phyloP scores from a whole-genome alignment of 2,329 filamentous ascomycete species.

The Passalora sequoiae region DNA sequence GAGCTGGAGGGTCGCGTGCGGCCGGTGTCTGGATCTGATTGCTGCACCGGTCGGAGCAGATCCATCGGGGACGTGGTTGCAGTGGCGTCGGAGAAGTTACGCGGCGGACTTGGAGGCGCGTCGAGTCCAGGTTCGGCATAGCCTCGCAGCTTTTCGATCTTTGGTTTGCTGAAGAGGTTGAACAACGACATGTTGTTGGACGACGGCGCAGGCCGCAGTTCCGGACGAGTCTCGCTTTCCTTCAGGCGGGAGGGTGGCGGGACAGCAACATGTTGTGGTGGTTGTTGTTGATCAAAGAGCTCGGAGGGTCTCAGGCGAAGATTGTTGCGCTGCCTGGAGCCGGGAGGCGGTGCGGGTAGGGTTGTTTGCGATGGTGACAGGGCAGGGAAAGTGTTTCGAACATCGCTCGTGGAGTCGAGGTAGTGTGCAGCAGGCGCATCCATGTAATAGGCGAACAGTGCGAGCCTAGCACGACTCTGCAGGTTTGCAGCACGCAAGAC shows the following conservation, averaged over 20 bases:
- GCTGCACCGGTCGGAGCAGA: conserved; percentile 9
- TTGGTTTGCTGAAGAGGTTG: conserved; percentile 47
- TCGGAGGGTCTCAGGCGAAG: conserved; percentile 18
- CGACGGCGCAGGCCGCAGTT: conserved; percentile 16
- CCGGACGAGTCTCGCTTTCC: conserved; percentile 8
- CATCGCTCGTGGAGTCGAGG: conserved; percentile 12
- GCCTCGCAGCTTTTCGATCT: conserved; percentile 45
- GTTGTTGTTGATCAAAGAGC: conserved; percentile 5
- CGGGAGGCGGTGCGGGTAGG: conserved; percentile 10
- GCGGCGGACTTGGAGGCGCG: conserved; percentile 10
- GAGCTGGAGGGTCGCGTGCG: conserved; percentile 15
- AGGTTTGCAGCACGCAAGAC: too few species aligned
- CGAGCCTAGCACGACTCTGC: conserved; percentile 18
- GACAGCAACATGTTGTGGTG: conserved; percentile 19
- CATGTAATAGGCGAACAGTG: conserved; percentile 17
- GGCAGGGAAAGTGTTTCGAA: conserved; percentile 14
- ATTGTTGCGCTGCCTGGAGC: conserved; percentile 17
- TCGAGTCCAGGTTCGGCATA: conserved; percentile 41
- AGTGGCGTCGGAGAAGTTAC: conserved; percentile 11
- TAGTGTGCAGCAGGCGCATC: conserved; percentile 14
- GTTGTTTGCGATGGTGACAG: conserved; percentile 17
- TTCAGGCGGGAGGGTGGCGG: conserved; percentile 20
- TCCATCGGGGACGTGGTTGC: conserved; percentile 5
- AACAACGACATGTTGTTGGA: conserved; percentile 45
- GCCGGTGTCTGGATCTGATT: conserved; percentile 4